phyloP scores from a whole-genome alignment of 2,329 filamentous ascomycete species.

The Fusarium robinianum region DNA sequence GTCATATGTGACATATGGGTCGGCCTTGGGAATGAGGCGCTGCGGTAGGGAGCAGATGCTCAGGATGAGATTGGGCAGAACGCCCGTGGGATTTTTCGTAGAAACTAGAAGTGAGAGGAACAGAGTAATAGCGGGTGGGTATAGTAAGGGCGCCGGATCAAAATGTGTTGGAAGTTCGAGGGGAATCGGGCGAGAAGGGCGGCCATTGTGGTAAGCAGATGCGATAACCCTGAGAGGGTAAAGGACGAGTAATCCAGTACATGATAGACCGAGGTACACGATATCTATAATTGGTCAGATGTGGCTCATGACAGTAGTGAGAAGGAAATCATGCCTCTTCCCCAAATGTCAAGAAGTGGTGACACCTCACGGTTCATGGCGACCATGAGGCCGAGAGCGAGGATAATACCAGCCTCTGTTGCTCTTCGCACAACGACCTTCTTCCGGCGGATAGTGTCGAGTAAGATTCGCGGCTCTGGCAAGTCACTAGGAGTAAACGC shows the following conservation, averaged over 20 bases:
- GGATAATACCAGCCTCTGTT: conserved; percentile 57
- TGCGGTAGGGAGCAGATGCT: conserved; percentile 77
- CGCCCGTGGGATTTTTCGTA: conserved; percentile 59
- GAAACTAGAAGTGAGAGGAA: conserved; percentile 77
- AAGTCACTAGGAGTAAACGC: conserved; percentile 16
- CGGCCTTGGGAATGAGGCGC: conserved; percentile 69
- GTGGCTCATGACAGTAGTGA: neutral
- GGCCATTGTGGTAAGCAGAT: conserved; percentile 51
- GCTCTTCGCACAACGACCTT: conserved; percentile 58
- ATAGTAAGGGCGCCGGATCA: conserved; percentile 89
- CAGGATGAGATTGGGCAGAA: conserved; percentile 83
- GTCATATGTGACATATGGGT: conserved; percentile 61
- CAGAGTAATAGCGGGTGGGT: conserved; percentile 76
- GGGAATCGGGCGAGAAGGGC: conserved; percentile 45
- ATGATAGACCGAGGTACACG: conserved; percentile 43
- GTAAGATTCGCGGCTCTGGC: conserved; percentile 25
- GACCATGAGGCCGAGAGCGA: conserved; percentile 54
- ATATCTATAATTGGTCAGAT: conserved; percentile 47
- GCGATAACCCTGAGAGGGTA: conserved; percentile 65
- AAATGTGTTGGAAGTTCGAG: conserved; percentile 73
- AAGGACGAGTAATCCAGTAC: conserved; percentile 48
- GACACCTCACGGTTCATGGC: conserved; percentile 52
- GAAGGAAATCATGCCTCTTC: conserved; percentile 49
- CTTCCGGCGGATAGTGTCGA: conserved; percentile 47
- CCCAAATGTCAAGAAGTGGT: conserved; percentile 52